phyloP scores from a whole-genome alignment of 1,284 basidiomycete species.

The Cutaneotrichosporon arboriforme region DNA sequence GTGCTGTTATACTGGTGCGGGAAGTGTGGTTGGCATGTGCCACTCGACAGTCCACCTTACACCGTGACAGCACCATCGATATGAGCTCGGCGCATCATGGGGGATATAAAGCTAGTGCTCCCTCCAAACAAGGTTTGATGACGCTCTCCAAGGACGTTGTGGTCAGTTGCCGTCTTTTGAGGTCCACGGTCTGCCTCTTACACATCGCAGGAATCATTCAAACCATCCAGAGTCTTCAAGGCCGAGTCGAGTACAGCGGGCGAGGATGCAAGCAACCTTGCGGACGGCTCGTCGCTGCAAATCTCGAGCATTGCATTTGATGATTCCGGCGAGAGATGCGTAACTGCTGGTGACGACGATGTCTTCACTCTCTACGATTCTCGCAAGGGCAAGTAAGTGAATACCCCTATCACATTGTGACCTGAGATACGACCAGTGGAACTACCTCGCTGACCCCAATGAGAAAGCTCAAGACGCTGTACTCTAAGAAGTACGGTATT shows the following conservation, averaged over 20 bases:
- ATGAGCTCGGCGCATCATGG: not conserved
- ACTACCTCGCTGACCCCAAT: slow-evolving; percentile 15
- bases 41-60: too few relatives aligned
- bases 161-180: not conserved
- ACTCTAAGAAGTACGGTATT: slow-evolving; percentile 95
- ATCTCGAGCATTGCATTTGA: slow-evolving; percentile 88
- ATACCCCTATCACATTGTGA: too few relatives aligned
- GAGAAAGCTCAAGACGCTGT: slow-evolving; percentile 70
- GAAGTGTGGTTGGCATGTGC: too few relatives aligned
- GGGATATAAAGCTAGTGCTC: too few relatives aligned
- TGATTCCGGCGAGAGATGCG: slow-evolving; percentile 75
- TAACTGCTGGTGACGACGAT: slow-evolving; percentile 91
- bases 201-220: slow-evolving; percentile 10
- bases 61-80: too few relatives aligned
- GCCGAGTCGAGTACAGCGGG: slow-evolving; percentile 50
- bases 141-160: too few relatives aligned
- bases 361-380: slow-evolving; percentile 83
- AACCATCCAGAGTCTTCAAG: slow-evolving; percentile 81
- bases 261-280: slow-evolving; percentile 36
- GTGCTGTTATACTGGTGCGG: too few relatives aligned
- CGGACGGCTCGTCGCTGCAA: slow-evolving; percentile 37
- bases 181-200: not conserved
- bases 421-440: too few relatives aligned
- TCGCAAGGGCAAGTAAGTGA: slow-evolving; percentile 87
- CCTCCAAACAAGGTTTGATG: too few relatives aligned